Conservation (phyloP, 23 red algal genomes). For the Gracilaria domingensis region DNA sequence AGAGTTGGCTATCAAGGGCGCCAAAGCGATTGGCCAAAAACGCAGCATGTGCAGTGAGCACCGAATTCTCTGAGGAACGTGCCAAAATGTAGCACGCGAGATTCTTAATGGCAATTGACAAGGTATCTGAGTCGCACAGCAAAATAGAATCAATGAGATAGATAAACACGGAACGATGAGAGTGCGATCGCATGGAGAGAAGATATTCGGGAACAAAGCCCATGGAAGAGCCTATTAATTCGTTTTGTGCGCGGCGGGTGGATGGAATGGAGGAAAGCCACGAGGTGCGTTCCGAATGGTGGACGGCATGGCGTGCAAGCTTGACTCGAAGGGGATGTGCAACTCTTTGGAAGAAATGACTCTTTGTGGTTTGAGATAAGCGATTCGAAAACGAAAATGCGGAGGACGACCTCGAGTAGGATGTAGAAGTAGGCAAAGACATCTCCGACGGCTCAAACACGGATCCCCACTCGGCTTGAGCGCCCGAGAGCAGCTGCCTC, state of each 20-base stretch:
- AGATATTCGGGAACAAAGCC: slow-evolving; percentile 75
- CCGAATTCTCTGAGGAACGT: slow-evolving; percentile 49
- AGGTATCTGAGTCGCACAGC: neutral
- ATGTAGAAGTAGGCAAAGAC: slow-evolving; percentile 7
- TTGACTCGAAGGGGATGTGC: slow-evolving; percentile 32
- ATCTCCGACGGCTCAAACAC: slow-evolving; percentile 28
- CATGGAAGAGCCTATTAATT: slow-evolving; percentile 19
- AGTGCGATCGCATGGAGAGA: slow-evolving; percentile 24
- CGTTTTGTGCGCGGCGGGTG: slow-evolving; percentile 40
- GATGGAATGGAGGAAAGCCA: slow-evolving; percentile 28
- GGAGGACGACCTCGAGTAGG: slow-evolving; percentile 34
- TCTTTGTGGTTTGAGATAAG: neutral
- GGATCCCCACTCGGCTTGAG: neutral
- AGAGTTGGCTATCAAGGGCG: slow-evolving; percentile 40
- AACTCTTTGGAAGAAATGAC: slow-evolving; percentile 21
- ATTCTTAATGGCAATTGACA: slow-evolving; percentile 45
- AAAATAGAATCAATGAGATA: slow-evolving; percentile 61
- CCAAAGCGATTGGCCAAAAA: slow-evolving; percentile 72
- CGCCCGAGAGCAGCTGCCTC: neutral
- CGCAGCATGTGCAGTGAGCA: slow-evolving; percentile 68
- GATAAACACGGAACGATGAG: slow-evolving; percentile 29
- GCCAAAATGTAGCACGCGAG: slow-evolving; percentile 61
- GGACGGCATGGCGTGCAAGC: slow-evolving; percentile 37
- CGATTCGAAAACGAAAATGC: slow-evolving; percentile 25
- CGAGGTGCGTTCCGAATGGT: slow-evolving; percentile 13